Base-by-base conservation (phyloP, 495 filamentous ascomycete genomes). In the Penicillium simplicissimum region DNA sequence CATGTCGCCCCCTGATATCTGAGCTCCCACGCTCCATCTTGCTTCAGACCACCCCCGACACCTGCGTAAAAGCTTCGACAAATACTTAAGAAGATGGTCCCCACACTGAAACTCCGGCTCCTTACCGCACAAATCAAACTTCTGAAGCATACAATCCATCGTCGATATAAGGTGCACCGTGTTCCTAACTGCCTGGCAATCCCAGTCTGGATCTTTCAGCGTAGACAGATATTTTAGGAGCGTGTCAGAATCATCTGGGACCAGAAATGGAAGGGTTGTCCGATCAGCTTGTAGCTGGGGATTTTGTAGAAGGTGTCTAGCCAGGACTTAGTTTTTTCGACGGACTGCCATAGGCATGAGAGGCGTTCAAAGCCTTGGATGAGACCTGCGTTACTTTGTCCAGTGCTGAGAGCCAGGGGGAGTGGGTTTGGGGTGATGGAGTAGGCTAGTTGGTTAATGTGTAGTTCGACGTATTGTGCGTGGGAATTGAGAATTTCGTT, bases 191-290 rank as follows among this genome's bases (percentile, higher is more conserved):
- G 66, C 72, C 38, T 70, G 64, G 19, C 65, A 67, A 58, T 80
- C 74, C 78, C 79, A 80, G 1, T 62, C 74, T 47, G 76, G 75
- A 49, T 80, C 70, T 21, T 71, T 54, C 8, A 80, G 71, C 1
- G 67, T 74, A 1, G 76, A 78, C 1, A 80, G 70, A 6, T 72
- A 67, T 42, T 77, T 74, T 56, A 81, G 69, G 8, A 78, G 56
- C 7, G 70, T 71, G 21, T 70, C 8, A 67, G 73, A 25, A 75
- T 62, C 40, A 79, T 60, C 34, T 80, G 76, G 1, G 69, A 71
- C 71, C 70, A 79, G 36, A 74, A 74, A 19, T 69, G 64, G 49
- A 78, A 75, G 3, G 79, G 69, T 10, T 71, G 59, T 8, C 67
- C 68, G 19, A 70, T 28, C 2, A 69, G 59, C 15, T 61, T 59